These are phyloP conservation scores for Talaromyces trachyspermus DNA, from an alignment of 495 filamentous ascomycete genomes.

Conservation along the genomic window DNA sequence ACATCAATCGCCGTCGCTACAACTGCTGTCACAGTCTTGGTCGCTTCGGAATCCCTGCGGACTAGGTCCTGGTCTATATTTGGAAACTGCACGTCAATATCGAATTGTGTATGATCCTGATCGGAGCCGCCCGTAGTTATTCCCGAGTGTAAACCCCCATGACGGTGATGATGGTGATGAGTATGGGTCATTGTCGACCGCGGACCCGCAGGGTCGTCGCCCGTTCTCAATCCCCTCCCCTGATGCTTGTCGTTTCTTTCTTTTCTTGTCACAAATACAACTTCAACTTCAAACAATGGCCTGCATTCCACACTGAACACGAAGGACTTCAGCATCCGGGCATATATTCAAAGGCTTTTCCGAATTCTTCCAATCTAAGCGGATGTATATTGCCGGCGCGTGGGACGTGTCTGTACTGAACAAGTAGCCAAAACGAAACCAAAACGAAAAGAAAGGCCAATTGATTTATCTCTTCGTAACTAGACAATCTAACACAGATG, in stretches of 20 bases:
- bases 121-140: background rate
- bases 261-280: background rate
- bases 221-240: background rate
- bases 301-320: background rate
- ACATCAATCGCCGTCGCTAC: constrained; percentile 5
- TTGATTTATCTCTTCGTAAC: no score
- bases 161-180: constrained; percentile 17
- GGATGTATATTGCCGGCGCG: no score
- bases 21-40: constrained; percentile 4
- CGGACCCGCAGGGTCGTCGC: background rate
- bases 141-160: constrained; percentile 10
- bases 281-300: background rate
- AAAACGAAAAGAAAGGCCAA: no score
- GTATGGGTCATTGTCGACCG: constrained; percentile 18
- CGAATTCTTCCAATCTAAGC: no score
- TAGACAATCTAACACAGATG: no score
- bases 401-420: no score
- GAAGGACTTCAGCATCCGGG: background rate
- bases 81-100: background rate
- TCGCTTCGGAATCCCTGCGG: background rate
- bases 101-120: background rate
- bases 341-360: no score
- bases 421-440: no score
- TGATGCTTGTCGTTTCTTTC: background rate
- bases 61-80: background rate